Evolutionary conservation across 1,139 yeast species (phyloP), one percentile per base, ranked within the genome.

Genomic region (Taphrina deformans): DNA sequence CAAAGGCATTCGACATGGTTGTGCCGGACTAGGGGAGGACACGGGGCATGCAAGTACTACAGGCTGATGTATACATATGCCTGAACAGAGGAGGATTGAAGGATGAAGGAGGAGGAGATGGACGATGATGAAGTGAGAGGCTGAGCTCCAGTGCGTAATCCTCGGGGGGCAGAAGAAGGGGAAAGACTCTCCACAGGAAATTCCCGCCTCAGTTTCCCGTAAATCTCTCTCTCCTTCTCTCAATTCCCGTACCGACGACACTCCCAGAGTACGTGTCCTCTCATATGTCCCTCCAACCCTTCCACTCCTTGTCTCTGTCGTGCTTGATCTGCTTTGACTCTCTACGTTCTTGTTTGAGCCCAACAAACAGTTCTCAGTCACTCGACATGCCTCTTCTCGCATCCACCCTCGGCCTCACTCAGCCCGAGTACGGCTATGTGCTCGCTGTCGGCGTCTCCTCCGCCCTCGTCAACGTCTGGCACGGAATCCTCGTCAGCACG

Each of bases 381-480:
- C n/a, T n/a, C n/a, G 29, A 1, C 46, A 59, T 59, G 63, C 63
- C 63, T 2, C 63, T 59, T 40, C 38, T 59, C n/a, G 53, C 53
- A 5, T 48, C 63, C 26, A 35, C 63, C 12, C 56, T 59, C 56
- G 63, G 63, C 21, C 51, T 59, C 51, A 59, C 46, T 12, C 50
- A 40, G 24, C 63, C 63, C 5, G 63, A 59, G 40, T 59, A 59
- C 40, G 63, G 63, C 44, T 52, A 52, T 33, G 65, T 61, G 60
- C 55, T 61, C 29, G 41, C 40, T n/a, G 44, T 52, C 7, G 65
- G 45, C 38, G 55, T 53, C 53, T 21, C 53, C 46, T 50, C 65
- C 27, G 44, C 53, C n/a, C 45, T 61, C 53, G 59, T 61, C 65
- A 40, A 41, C n/a, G 23, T 29, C 16, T 61, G 65, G 65, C 65